Conservation (phyloP, 129 eudicot species). For the Smallanthus sonchifolius region DNA sequence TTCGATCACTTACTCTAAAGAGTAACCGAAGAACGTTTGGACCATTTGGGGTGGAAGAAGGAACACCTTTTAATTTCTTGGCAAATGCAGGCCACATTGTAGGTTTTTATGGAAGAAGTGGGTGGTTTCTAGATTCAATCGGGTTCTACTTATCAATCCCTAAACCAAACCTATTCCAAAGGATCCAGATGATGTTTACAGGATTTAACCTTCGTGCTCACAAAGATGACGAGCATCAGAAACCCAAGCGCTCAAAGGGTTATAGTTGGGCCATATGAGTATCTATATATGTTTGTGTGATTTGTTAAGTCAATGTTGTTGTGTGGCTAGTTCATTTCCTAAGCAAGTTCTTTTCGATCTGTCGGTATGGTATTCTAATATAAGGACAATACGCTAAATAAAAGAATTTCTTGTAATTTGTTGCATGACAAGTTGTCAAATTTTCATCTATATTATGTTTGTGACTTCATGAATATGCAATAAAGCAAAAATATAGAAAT, state of each 20-base stretch:
- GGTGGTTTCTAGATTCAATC: conserved; percentile 68
- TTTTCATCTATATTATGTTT: background rate
- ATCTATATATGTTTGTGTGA: background rate
- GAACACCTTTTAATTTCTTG: conserved; percentile 51
- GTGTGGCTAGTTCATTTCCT: background rate
- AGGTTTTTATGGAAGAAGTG: conserved; percentile 69
- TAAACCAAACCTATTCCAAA: conserved; percentile 24
- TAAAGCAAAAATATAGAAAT: no score
- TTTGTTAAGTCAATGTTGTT: background rate
- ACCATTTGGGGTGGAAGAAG: conserved; percentile 71
- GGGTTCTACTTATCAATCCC: conserved; percentile 41
- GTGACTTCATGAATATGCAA: no score
- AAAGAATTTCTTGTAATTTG: background rate
- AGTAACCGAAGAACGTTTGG: conserved; percentile 61
- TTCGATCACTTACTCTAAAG: conserved; percentile 54
- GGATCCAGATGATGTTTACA: conserved; percentile 34
- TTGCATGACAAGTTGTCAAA: background rate
- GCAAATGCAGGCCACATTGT: conserved; percentile 49
- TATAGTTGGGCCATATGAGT: background rate
- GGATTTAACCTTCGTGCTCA: background rate
- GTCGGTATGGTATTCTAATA: background rate
- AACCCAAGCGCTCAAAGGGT: conserved; percentile 11
- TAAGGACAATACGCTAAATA: background rate
- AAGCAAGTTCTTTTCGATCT: background rate
- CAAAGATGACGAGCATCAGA: conserved; percentile 10